phyloP scores from a whole-genome alignment of 768 basidiomycete genomes.

The Leucosporidium creatinivorum region DNA sequence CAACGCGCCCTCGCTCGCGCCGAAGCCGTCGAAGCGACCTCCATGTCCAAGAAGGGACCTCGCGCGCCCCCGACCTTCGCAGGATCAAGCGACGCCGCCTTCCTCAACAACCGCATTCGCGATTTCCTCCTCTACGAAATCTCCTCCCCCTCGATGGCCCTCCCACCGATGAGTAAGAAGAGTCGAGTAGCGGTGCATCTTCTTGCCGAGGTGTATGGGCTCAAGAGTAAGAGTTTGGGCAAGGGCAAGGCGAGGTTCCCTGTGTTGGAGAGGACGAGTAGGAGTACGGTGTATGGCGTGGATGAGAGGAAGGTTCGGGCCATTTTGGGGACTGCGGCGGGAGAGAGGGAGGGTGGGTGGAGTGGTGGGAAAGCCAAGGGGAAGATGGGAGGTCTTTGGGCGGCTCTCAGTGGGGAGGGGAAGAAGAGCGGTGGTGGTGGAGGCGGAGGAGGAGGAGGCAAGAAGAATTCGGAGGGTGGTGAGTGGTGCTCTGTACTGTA shows the following conservation, averaged over 20 bases:
- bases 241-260: slow-evolving; percentile 64
- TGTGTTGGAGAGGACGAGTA: slow-evolving; percentile 62
- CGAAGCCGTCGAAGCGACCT: slow-evolving; percentile 54
- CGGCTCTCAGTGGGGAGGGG: slow-evolving; percentile 31
- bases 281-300: slow-evolving; percentile 49
- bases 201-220: slow-evolving; percentile 65
- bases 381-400: slow-evolving; percentile 38
- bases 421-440: slow-evolving; percentile 27
- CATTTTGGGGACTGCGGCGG: slow-evolving; percentile 40
- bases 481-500: no score
- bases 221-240: slow-evolving; percentile 70
- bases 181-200: slow-evolving; percentile 69
- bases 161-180: slow-evolving; percentile 72
- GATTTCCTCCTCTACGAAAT: slow-evolving; percentile 58
- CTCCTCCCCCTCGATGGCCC: slow-evolving; percentile 51
- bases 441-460: slow-evolving; percentile 4
- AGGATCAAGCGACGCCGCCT: slow-evolving; percentile 48
- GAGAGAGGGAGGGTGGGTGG: slow-evolving; percentile 33
- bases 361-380: slow-evolving; percentile 35
- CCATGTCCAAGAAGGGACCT: slow-evolving; percentile 55
- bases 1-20: slow-evolving; percentile 55
- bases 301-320: slow-evolving; percentile 57
- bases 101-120: slow-evolving; percentile 64
- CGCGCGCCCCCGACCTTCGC: slow-evolving; percentile 48
- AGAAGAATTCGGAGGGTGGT: slow-evolving; percentile 29